Conservation (phyloP, 768 basidiomycete genomes). For the Dacryopinax primogenitus region DNA sequence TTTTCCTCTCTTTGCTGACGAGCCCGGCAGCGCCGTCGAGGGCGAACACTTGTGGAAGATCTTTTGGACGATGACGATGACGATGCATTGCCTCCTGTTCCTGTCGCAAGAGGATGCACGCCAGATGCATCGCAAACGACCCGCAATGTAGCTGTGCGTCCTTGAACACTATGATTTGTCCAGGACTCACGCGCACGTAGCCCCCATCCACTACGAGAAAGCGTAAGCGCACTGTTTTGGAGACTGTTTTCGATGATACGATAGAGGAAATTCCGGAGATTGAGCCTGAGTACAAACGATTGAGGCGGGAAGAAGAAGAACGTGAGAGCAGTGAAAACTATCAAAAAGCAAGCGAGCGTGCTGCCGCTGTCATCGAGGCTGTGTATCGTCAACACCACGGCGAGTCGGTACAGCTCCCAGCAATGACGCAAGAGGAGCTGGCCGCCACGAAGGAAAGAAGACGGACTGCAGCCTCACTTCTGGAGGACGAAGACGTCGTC, state of each 20-base stretch:
- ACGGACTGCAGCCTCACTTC: not conserved
- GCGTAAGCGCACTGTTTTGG: not conserved
- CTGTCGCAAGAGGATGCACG: not conserved
- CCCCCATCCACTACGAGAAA: not conserved
- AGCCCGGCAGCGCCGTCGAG: not conserved
- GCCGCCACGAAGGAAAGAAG: not conserved
- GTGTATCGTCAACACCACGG: constrained; percentile 3
- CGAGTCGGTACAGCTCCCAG: not conserved
- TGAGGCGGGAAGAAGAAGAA: constrained; percentile 4
- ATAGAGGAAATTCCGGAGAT: not conserved
- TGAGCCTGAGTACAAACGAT: not conserved
- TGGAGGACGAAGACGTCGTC: not conserved
- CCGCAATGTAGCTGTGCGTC: not conserved
- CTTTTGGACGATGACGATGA: not conserved
- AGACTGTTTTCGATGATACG: not conserved
- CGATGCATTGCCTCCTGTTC: not conserved
- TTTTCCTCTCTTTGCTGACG: not conserved
- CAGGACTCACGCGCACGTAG: not conserved
- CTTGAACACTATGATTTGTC: not conserved
- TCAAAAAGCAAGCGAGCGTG: not conserved
- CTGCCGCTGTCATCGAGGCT: constrained; percentile 1
- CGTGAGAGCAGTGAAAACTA: constrained; percentile 5
- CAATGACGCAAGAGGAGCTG: not conserved
- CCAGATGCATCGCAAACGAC: not conserved
- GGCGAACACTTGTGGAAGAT: not conserved